A percentile compares a stretch with the other conserved stretches of the same genome.
Evolutionary conservation across 164 flowering plant species (phyloP).

Genomic region (Paratinospora sagittata): DNA sequence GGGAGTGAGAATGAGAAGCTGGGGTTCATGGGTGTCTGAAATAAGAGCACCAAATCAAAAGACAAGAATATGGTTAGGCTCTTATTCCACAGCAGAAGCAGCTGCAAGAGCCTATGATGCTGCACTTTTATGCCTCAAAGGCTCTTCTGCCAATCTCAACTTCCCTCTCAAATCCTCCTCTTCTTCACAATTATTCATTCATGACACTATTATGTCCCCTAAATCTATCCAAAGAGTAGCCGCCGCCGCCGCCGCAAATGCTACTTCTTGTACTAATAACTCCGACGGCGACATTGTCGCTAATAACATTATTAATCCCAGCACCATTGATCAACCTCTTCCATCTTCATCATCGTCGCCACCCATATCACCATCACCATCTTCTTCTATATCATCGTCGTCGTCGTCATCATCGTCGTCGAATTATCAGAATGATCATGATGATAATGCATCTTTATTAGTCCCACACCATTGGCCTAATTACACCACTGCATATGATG

Average conservation of each 20-base stretch:
- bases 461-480: conserved; percentile 11
- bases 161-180: conserved; percentile 64
- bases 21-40: conserved; percentile 98
- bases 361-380: conserved; percentile 2
- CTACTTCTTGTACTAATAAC: no score
- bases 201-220: conserved; percentile 17
- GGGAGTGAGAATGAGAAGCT: conserved; percentile 96
- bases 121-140: conserved; percentile 85
- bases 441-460: conserved; percentile 1
- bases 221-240: conserved; percentile 82
- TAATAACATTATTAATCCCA: not conserved
- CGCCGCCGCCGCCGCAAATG: conserved; percentile 81
- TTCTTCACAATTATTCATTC: conserved; percentile 10
- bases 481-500: conserved; percentile 6
- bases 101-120: conserved; percentile 98
- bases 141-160: conserved; percentile 76
- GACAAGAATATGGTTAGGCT: conserved; percentile 91
- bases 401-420: conserved; percentile 14
- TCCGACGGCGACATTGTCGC: no score
- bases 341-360: conserved; percentile 1
- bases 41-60: conserved; percentile 90
- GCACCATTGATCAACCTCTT: not conserved
- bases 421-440: conserved; percentile 13
- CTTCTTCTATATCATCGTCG: no score
- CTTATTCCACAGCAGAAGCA: conserved; percentile 85